Percentiles rank a stretch among this genome's conserved stretches.
These are phyloP conservation scores for Amanita polypyramis DNA, from an alignment of 768 basidiomycete species.

Conservation along the genomic window DNA sequence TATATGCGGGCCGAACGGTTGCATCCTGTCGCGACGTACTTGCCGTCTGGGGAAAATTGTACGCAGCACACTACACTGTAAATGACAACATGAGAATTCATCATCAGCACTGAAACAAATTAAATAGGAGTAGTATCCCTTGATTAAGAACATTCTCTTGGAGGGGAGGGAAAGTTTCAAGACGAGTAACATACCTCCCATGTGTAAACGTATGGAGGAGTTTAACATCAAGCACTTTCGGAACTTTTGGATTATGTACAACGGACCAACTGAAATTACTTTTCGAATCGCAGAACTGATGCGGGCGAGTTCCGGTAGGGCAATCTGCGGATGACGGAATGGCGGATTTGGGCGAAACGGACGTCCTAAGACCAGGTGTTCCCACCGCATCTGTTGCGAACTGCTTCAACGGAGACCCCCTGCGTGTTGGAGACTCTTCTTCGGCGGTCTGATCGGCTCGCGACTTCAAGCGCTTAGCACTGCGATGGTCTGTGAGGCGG, in stretches of 20 bases:
- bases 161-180: no score
- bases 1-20: conserved; percentile 93
- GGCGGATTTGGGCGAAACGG: neutral
- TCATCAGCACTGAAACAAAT: neutral
- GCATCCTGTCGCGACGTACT: conserved; percentile 85
- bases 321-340: neutral
- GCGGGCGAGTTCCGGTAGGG: neutral
- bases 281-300: neutral
- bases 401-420: neutral
- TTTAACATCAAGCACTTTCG: conserved; percentile 59
- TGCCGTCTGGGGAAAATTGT: conserved; percentile 88
- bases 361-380: neutral
- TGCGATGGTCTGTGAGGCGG: conserved; percentile 4
- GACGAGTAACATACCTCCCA: conserved; percentile 44
- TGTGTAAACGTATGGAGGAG: conserved; percentile 77
- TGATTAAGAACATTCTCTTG: neutral
- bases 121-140: neutral
- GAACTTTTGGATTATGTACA: conserved; percentile 69
- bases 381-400: neutral
- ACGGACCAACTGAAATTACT: conserved; percentile 64
- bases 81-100: neutral
- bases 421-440: neutral
- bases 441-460: conserved; percentile 1
- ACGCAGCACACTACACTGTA: conserved; percentile 73
- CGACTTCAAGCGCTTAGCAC: conserved; percentile 2